These are phyloP conservation scores for Cryptomeria japonica DNA, from an alignment of 75 land plant genomes.

Conservation along the genomic window DNA sequence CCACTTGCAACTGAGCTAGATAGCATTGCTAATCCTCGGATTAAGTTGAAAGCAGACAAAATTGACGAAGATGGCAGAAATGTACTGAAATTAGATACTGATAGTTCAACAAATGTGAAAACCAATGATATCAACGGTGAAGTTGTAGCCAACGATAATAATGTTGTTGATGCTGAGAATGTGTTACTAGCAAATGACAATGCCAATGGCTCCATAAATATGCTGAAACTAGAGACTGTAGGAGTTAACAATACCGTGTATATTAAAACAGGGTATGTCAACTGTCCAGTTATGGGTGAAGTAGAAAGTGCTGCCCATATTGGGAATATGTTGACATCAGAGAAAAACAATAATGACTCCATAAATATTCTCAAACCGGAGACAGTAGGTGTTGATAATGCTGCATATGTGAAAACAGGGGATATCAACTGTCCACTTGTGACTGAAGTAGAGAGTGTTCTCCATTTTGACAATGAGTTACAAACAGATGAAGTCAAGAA, in stretches of 20 bases:
- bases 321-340: background rate
- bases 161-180: background rate
- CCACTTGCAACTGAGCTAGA: background rate
- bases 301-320: background rate
- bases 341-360: background rate
- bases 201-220: background rate
- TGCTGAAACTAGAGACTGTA: slow-evolving; percentile 3
- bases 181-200: background rate
- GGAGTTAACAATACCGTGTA: background rate
- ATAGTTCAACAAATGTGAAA: background rate
- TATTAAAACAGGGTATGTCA: background rate
- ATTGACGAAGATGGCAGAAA: background rate
- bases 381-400: background rate
- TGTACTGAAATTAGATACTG: background rate
- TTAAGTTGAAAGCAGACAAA: background rate
- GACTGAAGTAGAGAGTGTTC: background rate
- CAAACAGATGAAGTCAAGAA: background rate
- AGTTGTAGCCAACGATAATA: background rate
- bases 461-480: background rate
- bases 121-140: background rate
- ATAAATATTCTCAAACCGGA: background rate
- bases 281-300: background rate
- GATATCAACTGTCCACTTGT: background rate
- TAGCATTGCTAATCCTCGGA: background rate
- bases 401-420: background rate